Conservation (phyloP, 169 alveolate species). For the Theileria orientalis region DNA sequence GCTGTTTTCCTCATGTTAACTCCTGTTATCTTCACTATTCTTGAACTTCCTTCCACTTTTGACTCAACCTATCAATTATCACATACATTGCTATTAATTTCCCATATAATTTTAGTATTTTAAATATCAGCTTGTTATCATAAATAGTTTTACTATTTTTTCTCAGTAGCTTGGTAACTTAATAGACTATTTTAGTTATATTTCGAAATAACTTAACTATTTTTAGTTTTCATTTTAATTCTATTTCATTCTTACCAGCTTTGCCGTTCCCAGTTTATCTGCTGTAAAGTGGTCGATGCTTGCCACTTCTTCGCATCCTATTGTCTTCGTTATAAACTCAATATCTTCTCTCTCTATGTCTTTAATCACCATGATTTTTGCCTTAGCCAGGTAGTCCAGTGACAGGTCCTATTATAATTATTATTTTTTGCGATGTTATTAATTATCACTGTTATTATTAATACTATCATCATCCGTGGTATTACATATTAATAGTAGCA, state of each 20-base stretch:
- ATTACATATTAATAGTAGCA: background rate
- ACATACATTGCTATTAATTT: no score
- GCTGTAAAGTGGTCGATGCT: slow-evolving; percentile 95
- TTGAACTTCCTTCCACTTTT: slow-evolving; percentile 86
- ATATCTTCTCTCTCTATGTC: slow-evolving; percentile 98
- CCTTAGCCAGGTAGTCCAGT: slow-evolving; percentile 95
- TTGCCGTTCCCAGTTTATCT: slow-evolving; percentile 96
- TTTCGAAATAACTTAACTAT: no score
- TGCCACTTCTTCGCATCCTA: slow-evolving; percentile 95
- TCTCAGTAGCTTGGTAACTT: no score
- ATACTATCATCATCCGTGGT: background rate
- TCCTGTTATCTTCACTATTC: slow-evolving; percentile 93
- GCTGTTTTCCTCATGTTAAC: slow-evolving; percentile 92
- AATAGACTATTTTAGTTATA: no score
- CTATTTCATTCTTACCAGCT: no score
- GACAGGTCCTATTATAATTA: slow-evolving; percentile 82
- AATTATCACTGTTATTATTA: background rate
- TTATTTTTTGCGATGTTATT: background rate
- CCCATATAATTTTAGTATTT: no score
- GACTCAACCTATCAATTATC: slow-evolving; percentile 57
- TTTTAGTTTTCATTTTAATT: no score
- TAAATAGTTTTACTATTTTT: no score
- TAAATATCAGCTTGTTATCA: slow-evolving; percentile 60
- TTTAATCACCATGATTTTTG: slow-evolving; percentile 94
- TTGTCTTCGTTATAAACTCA: slow-evolving; percentile 86